Conservation (phyloP, 768 basidiomycete species). For the Psilocybe cubensis region DNA sequence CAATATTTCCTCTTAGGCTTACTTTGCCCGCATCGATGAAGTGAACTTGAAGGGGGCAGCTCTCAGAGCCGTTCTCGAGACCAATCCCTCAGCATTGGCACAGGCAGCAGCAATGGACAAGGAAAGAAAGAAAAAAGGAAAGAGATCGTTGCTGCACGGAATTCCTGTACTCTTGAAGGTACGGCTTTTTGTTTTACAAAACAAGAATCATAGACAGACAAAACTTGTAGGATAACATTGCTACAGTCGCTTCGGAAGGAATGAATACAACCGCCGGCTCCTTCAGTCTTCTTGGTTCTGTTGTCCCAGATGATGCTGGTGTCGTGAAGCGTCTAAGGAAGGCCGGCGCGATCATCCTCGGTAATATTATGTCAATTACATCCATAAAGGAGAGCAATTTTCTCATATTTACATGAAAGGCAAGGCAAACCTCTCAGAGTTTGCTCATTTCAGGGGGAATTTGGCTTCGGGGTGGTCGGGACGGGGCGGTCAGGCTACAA, state of each 20-base stretch:
- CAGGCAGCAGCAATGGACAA: slow-evolving; percentile 54
- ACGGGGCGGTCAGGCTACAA: slow-evolving; percentile 53
- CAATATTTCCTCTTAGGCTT: slow-evolving; percentile 47
- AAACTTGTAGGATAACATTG: slow-evolving; percentile 46
- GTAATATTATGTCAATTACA: slow-evolving; percentile 20
- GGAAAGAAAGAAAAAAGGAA: slow-evolving; percentile 44
- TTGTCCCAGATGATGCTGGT: slow-evolving; percentile 49
- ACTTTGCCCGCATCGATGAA: slow-evolving; percentile 68
- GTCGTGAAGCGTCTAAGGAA: slow-evolving; percentile 46
- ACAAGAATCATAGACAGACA: not conserved
- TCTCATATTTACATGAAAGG: slow-evolving; percentile 28
- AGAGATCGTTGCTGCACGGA: slow-evolving; percentile 54
- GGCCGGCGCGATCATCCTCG: slow-evolving; percentile 50
- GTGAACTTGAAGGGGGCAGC: slow-evolving; percentile 65
- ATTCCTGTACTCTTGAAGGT: slow-evolving; percentile 58
- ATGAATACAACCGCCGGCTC: slow-evolving; percentile 53
- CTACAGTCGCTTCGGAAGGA: slow-evolving; percentile 47
- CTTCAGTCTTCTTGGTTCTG: slow-evolving; percentile 41
- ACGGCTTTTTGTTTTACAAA: not conserved
- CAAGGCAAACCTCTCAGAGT: slow-evolving; percentile 61
- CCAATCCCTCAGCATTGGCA: slow-evolving; percentile 53
- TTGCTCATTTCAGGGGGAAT: slow-evolving; percentile 49
- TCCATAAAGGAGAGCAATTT: not conserved
- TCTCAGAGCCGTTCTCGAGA: slow-evolving; percentile 62
- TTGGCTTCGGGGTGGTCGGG: slow-evolving; percentile 61